Conservation (phyloP, 257 asterid species). For the Nicotiana tomentosiformis region DNA sequence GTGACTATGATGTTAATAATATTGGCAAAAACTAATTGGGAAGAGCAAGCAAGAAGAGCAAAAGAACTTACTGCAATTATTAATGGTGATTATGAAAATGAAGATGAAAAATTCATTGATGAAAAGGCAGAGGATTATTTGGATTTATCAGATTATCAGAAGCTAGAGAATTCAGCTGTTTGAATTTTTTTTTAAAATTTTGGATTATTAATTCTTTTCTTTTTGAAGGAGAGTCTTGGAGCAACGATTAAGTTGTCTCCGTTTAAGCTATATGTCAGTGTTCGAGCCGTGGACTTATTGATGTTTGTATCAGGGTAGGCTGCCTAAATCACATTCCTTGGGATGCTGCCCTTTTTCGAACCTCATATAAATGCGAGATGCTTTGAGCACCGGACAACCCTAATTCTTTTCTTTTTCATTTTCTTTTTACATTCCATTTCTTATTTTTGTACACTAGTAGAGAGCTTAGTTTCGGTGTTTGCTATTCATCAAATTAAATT, state of each 20-base stretch:
- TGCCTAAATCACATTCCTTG: no score
- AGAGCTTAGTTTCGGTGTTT: background rate
- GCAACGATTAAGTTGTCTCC: no score
- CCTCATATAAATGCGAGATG: no score
- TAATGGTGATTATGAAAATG: background rate
- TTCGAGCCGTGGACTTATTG: no score
- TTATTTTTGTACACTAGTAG: background rate
- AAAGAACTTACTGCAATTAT: conserved; percentile 25
- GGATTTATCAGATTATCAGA: conserved; percentile 5
- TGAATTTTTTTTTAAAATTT: background rate
- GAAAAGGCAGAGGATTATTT: background rate
- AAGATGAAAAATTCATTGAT: background rate
- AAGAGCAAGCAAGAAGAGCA: conserved; percentile 29
- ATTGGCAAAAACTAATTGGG: conserved; percentile 30
- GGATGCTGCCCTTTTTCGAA: fast-evolving
- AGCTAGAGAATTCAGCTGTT: background rate
- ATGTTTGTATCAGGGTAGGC: no score
- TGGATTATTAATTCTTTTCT: background rate
- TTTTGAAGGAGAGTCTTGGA: no score
- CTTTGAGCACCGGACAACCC: no score
- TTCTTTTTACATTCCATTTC: background rate
- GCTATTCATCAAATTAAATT: background rate
- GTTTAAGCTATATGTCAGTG: fast-evolving
- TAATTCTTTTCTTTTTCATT: background rate
- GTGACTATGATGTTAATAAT: conserved; percentile 26